Evolutionary conservation across 768 basidiomycete species (phyloP), one percentile per base, ranked within the genome.

Genomic region (Podaxis mareebaensis): DNA sequence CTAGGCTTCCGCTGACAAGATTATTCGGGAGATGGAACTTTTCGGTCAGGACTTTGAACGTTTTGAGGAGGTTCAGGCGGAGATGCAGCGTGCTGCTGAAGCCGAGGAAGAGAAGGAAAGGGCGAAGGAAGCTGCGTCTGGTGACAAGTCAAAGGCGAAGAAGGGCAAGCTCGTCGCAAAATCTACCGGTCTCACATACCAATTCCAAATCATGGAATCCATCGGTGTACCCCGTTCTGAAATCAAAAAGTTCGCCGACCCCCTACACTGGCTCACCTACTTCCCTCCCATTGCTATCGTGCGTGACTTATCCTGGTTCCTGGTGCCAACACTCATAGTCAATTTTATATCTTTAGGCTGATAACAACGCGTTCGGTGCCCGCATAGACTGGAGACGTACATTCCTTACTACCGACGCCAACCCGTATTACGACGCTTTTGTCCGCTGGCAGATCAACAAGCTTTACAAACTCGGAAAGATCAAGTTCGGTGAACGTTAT

Each of bases 381-480:
- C 89, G 96, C 59, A 91, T 99, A 69, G 97, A 99, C 78, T 99
- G 97, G 97, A 88, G 97, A 56, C 86, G 97, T 55, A 83, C 88
- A 10, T 98, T 99, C 81, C 75, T 98, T 67, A 99, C 97, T 0
- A 98, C 97, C 26, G 90, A 95, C 57, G 88, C 89, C 22, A 99
- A 99, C 75, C 97, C 96, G 1, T 99, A 96, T 78, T 99, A 94
- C 73, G 97, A 99, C 76, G 77, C 91, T 2, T 99, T 99, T 72
- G 93, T 99, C 53, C 89, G 95, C 38, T 99, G 97, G 97, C 97
- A 99, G 73, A 88, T 95, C 75, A 98, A 96, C 81, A 95, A 93
- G 73, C 83, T 99, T 8, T 83, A 93, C 76, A 80, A 79, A 48
- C 81, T 95, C 53, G 91, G 91, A 38, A 96, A 95, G 78, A 93